These are phyloP conservation scores for Alectoria sarmentosa DNA, from an alignment of 495 filamentous ascomycete species.

Conservation along the genomic window DNA sequence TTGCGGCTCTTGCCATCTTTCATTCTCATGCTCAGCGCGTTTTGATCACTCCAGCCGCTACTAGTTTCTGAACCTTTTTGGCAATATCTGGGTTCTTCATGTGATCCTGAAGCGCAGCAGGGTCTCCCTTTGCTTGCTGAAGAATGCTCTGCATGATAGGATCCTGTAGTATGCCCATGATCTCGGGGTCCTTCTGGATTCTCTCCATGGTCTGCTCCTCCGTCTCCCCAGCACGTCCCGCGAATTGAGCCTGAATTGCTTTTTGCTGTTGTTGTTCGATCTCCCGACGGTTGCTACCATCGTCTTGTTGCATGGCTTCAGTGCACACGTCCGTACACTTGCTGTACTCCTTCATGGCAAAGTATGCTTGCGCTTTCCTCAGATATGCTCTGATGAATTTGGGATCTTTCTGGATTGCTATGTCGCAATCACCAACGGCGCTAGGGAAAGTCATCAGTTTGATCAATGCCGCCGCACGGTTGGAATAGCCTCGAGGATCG, in stretches of 20 bases:
- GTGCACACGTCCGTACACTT: constrained; percentile 84
- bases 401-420: constrained; percentile 80
- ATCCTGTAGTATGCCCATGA: constrained; percentile 85
- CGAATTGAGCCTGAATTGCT: constrained; percentile 84
- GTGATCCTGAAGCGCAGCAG: constrained; percentile 86
- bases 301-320: constrained; percentile 72
- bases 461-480: constrained; percentile 92
- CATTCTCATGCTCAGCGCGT: constrained; percentile 24
- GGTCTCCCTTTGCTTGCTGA: constrained; percentile 90
- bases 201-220: constrained; percentile 94
- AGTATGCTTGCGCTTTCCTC: constrained; percentile 85
- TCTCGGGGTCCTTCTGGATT: constrained; percentile 90
- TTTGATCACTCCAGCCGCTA: constrained; percentile 86
- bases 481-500: constrained; percentile 92
- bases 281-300: constrained; percentile 70
- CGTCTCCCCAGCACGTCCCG: constrained; percentile 84
- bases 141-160: constrained; percentile 98
- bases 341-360: constrained; percentile 96
- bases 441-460: constrained; percentile 94
- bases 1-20: background rate
- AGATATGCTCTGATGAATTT: constrained; percentile 95
- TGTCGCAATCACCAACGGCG: constrained; percentile 87
- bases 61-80: constrained; percentile 83
- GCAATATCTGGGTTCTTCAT: constrained; percentile 86
- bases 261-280: constrained; percentile 94